A percentile compares a stretch with the other conserved stretches of the same genome.
These are phyloP conservation scores for Ophiostoma angusticollis DNA, from an alignment of 2,329 filamentous ascomycete genomes.

Conservation along the genomic window DNA sequence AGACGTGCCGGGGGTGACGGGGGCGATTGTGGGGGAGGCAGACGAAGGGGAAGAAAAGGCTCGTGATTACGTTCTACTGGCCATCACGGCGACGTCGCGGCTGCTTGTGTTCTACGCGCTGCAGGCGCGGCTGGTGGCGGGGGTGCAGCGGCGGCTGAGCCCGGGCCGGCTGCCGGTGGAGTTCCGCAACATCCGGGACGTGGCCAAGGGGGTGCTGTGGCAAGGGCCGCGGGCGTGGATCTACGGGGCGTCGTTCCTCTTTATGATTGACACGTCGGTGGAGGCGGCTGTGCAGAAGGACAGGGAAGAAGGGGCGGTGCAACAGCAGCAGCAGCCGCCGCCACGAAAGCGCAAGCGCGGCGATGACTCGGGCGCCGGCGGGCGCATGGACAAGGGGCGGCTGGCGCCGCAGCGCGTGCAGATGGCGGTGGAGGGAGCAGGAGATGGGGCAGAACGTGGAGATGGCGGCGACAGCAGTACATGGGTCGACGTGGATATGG, in stretches of 20 bases:
- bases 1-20: constrained; percentile 25
- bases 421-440: constrained; percentile 21
- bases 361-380: constrained; percentile 37
- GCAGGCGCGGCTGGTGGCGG: constrained; percentile 65
- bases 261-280: constrained; percentile 76
- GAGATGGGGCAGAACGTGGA: too few species aligned
- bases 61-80: constrained; percentile 40
- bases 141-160: constrained; percentile 77
- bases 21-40: constrained; percentile 8
- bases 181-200: constrained; percentile 62
- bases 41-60: constrained; percentile 11
- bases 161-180: constrained; percentile 59
- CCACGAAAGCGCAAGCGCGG: constrained; percentile 43
- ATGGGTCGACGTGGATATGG: constrained; percentile 23
- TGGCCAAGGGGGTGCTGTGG: constrained; percentile 78
- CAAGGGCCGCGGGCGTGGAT: constrained; percentile 70
- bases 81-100: constrained; percentile 44
- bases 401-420: constrained; percentile 32
- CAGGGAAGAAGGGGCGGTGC: not conserved
- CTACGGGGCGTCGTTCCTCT: constrained; percentile 74
- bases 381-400: constrained; percentile 34
- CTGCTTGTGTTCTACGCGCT: constrained; percentile 69
- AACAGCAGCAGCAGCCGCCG: not conserved
- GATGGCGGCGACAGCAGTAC: constrained; percentile 25
- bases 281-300: constrained; percentile 31